Base-by-base conservation (phyloP, 2,329 filamentous ascomycete species). In the Thelonectria olida region DNA sequence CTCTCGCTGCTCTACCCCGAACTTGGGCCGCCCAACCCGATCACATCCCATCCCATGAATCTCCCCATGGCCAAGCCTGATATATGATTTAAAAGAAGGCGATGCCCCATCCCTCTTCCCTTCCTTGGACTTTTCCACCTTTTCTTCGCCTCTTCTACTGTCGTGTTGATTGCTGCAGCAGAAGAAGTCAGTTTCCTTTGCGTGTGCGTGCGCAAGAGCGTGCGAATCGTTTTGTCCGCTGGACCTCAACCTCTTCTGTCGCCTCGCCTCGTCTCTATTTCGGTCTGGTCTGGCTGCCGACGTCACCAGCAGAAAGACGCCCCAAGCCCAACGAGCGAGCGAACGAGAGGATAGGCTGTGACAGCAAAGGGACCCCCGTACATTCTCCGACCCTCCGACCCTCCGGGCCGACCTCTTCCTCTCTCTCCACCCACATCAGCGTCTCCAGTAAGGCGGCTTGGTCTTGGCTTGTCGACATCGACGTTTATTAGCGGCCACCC, bases 281-380 rank as follows among this genome's bases (percentile, higher is more conserved):
- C 64, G 65, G 61, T 67, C 58, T 64, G 65, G 61, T 67, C 58
- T 64, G 68, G 50, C 65, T 63, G 66, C 64, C 69, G 68, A 71
- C 69, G 69, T 71, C 69, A 71, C 69, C 69, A 67, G 67, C 57
- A 67, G 66, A 62, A 27, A 57, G 60, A 66, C 61, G 49, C 67
- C 66, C 66, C 68, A 56, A 68, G 60, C 47, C 49, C 49, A 49
- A 53, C 41, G 28, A 55, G 28, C 44, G 31, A 44, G 49, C 59
- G 54, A 54, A 53, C 59, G 48, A 62, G 58, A 48, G 41, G 53
- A 42, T 36, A 57, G 53, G 53, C 55, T 34, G 55, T 48, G 36
- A 34, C 55, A 54, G 50, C 52, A 41, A 48, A 48, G 42, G 42
- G 60, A 53, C 51, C 55, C 47, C 60, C 55, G 58, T 47, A 45